phyloP scores from a whole-genome alignment of 805 yeast species.

The Saccharomyces paradoxus region DNA sequence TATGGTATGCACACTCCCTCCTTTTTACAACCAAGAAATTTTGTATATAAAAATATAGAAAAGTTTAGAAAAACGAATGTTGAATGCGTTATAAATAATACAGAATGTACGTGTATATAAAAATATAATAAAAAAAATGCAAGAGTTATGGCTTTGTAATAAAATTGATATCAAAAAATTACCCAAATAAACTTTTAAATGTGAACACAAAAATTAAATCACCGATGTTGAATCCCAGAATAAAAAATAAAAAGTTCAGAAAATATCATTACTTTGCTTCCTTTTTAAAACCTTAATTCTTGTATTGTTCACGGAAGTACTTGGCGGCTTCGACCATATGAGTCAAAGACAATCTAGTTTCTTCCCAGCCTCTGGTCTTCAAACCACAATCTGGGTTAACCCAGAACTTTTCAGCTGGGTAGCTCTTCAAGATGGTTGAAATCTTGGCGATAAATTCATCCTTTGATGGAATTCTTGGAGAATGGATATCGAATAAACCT shows the following conservation, averaged over 20 bases:
- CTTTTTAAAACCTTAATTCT: constrained; percentile 14
- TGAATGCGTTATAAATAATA: constrained; percentile 29
- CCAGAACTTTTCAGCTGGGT: constrained; percentile 98
- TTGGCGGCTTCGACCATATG: constrained; percentile 99
- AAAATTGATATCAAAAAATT: constrained; percentile 1
- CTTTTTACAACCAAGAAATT: background rate
- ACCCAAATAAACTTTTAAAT: constrained; percentile 3
- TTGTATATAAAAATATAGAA: background rate
- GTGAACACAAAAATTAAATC: constrained; percentile 13
- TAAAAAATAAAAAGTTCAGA: constrained; percentile 6
- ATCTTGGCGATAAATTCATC: constrained; percentile 93
- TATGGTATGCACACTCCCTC: too few species aligned
- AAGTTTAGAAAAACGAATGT: constrained; percentile 22
- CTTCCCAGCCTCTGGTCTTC: constrained; percentile 99
- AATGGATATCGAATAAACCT: constrained; percentile 98
- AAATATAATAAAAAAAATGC: constrained; percentile 7
- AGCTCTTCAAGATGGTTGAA: constrained; percentile 87
- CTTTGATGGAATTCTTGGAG: constrained; percentile 98
- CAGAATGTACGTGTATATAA: constrained; percentile 7
- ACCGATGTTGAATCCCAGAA: constrained; percentile 28
- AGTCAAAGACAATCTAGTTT: constrained; percentile 88
- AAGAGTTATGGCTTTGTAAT: constrained; percentile 1
- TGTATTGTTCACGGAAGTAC: constrained; percentile 67
- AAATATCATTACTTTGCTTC: constrained; percentile 17
- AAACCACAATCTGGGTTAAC: constrained; percentile 99